Conservation (phyloP, 306 rosid genomes). For the Acacia confusa region DNA sequence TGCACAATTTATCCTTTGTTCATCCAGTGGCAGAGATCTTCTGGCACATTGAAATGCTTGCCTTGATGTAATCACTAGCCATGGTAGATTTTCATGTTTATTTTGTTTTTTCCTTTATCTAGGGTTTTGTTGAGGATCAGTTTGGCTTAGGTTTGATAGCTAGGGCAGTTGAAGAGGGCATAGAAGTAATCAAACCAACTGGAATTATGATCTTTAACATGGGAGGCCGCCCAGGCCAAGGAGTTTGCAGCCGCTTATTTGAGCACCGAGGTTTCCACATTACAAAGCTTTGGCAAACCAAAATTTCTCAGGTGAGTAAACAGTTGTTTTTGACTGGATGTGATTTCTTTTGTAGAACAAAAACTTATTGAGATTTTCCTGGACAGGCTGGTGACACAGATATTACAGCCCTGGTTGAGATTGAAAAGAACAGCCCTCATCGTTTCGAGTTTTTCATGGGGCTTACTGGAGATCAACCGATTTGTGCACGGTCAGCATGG, state of each 20-base stretch:
- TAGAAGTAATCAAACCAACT: constrained; percentile 77
- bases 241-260: constrained; percentile 84
- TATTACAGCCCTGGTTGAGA: constrained; percentile 92
- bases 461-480: constrained; percentile 91
- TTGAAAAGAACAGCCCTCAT: constrained; percentile 96
- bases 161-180: constrained; percentile 98
- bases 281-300: constrained; percentile 95
- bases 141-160: constrained; percentile 97
- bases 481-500: constrained; percentile 98
- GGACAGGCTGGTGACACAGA: constrained; percentile 92
- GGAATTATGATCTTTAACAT: constrained; percentile 97
- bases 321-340: constrained; percentile 21
- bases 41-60: constrained; percentile 17
- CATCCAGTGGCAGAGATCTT: not conserved
- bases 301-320: constrained; percentile 81
- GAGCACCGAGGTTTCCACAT: constrained; percentile 90
- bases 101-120: constrained; percentile 28
- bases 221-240: constrained; percentile 99
- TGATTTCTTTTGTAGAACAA: constrained; percentile 24
- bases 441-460: constrained; percentile 99
- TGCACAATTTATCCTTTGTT: constrained; percentile 20
- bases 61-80: not conserved
- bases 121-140: constrained; percentile 99
- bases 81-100: constrained; percentile 11
- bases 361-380: constrained; percentile 36